phyloP scores from a whole-genome alignment of 768 basidiomycete species.

The Arthromyces matolae region DNA sequence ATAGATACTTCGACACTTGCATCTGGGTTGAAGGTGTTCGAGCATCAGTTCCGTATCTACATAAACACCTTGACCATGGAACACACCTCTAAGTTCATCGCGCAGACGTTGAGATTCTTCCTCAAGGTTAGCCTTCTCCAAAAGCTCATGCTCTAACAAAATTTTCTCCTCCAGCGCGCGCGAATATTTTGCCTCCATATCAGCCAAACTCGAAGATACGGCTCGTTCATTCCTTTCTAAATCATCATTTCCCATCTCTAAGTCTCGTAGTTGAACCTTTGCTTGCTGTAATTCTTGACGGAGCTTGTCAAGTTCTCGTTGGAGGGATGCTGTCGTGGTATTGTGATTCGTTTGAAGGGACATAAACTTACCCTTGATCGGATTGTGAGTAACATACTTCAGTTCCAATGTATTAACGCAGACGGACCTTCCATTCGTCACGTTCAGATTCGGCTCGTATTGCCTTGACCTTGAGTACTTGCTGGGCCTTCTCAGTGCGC shows the following conservation, averaged over 20 bases:
- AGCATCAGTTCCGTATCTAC: background rate
- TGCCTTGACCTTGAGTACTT: constrained; percentile 72
- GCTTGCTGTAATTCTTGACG: constrained; percentile 69
- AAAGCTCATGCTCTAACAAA: constrained; percentile 89
- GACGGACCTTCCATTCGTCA: constrained; percentile 89
- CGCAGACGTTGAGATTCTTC: constrained; percentile 88
- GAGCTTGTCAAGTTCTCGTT: constrained; percentile 83
- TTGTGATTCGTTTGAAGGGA: constrained; percentile 87
- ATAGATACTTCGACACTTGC: constrained; percentile 82
- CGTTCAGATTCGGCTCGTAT: constrained; percentile 68
- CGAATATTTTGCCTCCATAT: constrained; percentile 86
- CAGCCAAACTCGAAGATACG: constrained; percentile 76
- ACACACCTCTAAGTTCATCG: constrained; percentile 87
- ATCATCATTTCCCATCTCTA: constrained; percentile 98
- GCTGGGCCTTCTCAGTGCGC: constrained; percentile 79
- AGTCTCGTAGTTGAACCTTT: constrained; percentile 76
- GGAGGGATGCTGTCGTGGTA: constrained; percentile 84
- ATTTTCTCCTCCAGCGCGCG: constrained; percentile 95
- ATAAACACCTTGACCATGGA: background rate
- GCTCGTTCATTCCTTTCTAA: constrained; percentile 92
- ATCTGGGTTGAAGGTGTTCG: constrained; percentile 45
- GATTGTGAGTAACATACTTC: constrained; percentile 6
- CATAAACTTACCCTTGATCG: constrained; percentile 72
- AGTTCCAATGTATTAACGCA: background rate
- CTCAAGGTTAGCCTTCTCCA: constrained; percentile 86